Evolutionary conservation across 1,139 yeast species (phyloP).

Genomic region (Pichia sp.): DNA sequence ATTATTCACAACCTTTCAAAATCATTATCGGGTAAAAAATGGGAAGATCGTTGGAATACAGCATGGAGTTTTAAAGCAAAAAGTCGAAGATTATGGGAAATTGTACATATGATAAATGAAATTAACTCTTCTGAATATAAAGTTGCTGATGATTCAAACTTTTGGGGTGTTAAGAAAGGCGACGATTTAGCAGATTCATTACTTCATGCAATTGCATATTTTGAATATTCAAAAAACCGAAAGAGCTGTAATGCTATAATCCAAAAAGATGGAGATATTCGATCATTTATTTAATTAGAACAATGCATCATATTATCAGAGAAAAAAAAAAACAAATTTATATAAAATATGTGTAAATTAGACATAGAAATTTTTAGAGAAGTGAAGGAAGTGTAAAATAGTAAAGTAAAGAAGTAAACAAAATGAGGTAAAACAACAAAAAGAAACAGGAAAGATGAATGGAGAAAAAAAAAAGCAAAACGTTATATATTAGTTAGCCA

Average conservation of each 20-base stretch:
- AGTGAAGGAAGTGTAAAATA: no score
- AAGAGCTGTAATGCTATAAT: background rate
- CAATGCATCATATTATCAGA: background rate
- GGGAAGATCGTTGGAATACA: conserved; percentile 8
- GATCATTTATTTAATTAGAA: no score
- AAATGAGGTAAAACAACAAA: no score
- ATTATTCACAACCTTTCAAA: background rate
- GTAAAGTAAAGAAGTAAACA: no score
- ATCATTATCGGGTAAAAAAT: background rate
- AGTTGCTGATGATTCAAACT: conserved; percentile 12
- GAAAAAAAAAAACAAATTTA: no score
- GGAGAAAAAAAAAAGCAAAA: background rate
- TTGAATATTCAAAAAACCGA: conserved; percentile 40
- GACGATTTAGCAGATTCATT: conserved; percentile 60
- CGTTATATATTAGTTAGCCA: background rate
- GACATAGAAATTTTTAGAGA: no score
- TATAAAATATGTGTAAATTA: no score
- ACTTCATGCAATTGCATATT: conserved; percentile 51
- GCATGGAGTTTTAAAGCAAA: conserved; percentile 17
- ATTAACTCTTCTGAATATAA: conserved; percentile 7
- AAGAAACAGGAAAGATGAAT: no score
- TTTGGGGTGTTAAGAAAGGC: conserved; percentile 35
- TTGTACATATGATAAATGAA: conserved; percentile 20
- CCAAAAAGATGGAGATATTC: background rate
- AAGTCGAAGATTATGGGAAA: conserved; percentile 24